phyloP scores from a whole-genome alignment of 805 yeast species.

The Starmerella stellata region DNA sequence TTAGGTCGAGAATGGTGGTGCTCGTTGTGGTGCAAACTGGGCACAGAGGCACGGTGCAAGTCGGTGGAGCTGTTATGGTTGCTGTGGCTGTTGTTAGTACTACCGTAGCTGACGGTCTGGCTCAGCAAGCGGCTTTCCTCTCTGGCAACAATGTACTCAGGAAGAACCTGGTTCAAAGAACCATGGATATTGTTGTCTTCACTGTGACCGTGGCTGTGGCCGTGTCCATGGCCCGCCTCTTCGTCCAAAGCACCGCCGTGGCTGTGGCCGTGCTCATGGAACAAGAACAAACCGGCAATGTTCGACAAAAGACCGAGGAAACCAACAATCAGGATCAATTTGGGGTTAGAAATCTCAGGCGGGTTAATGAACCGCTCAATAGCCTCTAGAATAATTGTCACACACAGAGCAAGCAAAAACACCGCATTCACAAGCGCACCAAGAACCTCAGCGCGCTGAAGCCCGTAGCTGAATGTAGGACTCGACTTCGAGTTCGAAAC shows the following conservation, averaged over 20 bases:
- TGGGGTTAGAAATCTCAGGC: conserved; percentile 62
- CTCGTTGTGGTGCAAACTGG: conserved; percentile 11
- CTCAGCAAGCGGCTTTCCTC: conserved; percentile 16
- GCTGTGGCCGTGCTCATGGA: conserved; percentile 47
- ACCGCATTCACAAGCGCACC: conserved; percentile 93
- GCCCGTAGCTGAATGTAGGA: conserved; percentile 83
- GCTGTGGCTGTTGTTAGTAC: conserved; percentile 18
- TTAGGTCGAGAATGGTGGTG: conserved; percentile 22
- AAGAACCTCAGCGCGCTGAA: conserved; percentile 93
- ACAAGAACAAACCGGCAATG: conserved; percentile 61
- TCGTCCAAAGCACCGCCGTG: conserved; percentile 26
- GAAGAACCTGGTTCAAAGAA: conserved; percentile 7
- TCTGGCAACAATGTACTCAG: conserved; percentile 14
- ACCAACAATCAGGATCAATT: conserved; percentile 67
- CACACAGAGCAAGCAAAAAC: conserved; percentile 75
- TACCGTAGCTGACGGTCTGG: conserved; percentile 9
- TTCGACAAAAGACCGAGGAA: conserved; percentile 66
- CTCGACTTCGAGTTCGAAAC: conserved; percentile 75
- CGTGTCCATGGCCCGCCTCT: conserved; percentile 14
- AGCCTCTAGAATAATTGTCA: conserved; percentile 83
- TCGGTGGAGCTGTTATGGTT: conserved; percentile 7
- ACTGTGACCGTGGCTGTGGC: conserved; percentile 24
- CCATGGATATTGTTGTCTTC: conserved; percentile 15
- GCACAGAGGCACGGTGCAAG: background rate
- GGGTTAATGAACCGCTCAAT: conserved; percentile 74